Percentiles rank a stretch among this genome's conserved stretches.
phyloP scores from a whole-genome alignment of 495 filamentous ascomycete species.

The Cetradonia linearis region DNA sequence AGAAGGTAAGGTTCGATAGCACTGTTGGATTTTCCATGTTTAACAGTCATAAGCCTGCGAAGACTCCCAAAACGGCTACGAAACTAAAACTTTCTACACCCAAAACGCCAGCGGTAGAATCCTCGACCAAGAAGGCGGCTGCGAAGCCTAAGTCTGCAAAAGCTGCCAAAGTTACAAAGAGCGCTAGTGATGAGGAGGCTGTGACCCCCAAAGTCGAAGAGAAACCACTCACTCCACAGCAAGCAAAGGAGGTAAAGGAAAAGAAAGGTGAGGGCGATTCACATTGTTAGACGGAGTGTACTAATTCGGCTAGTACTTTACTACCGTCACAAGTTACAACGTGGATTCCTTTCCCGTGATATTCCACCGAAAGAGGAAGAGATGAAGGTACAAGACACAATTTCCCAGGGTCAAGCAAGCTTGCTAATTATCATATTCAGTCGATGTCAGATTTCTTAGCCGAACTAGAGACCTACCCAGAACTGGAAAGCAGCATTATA shows the following conservation, averaged over 20 bases:
- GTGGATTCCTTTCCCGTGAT: conserved; percentile 76
- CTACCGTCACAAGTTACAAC: conserved; percentile 81
- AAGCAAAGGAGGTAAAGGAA: conserved; percentile 52
- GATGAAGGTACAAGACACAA: conserved; percentile 44
- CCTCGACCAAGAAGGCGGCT: conserved; percentile 43
- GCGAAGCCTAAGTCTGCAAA: conserved; percentile 45
- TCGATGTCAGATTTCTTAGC: conserved; percentile 67
- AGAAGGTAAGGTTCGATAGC: conserved; percentile 44
- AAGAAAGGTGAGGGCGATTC: conserved; percentile 50
- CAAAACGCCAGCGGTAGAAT: conserved; percentile 37
- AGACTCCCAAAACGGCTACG: conserved; percentile 50
- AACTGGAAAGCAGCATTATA: conserved; percentile 80
- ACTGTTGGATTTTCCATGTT: background rate
- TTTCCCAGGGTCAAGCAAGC: background rate
- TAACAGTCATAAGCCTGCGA: conserved; percentile 34
- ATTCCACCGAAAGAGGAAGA: conserved; percentile 76
- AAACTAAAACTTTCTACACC: conserved; percentile 46
- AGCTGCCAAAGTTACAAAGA: conserved; percentile 32
- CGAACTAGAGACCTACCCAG: conserved; percentile 66
- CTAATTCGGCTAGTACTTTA: conserved; percentile 50
- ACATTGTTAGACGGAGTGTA: conserved; percentile 7
- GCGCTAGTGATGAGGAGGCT: conserved; percentile 39
- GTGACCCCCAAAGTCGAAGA: conserved; percentile 40
- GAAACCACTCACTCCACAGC: conserved; percentile 46
- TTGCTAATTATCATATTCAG: background rate